phyloP scores from a whole-genome alignment of 129 eudicot genomes.

The Ambrosia artemisiifolia region DNA sequence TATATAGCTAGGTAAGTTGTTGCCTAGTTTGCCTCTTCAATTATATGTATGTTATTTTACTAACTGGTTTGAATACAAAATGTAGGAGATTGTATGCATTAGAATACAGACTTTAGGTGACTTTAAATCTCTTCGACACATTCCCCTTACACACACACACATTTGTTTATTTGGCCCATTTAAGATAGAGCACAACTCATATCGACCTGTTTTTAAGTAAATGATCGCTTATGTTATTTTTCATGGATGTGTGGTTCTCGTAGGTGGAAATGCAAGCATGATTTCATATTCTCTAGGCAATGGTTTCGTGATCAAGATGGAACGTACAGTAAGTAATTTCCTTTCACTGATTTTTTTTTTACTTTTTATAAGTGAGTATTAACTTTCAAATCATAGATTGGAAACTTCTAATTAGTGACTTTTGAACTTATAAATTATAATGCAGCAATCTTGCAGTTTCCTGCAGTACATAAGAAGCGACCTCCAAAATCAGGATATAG shows the following conservation, averaged over 20 bases:
- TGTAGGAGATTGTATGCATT: not conserved
- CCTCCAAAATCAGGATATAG: constrained; percentile 75
- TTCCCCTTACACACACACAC: not conserved
- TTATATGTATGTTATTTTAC: not conserved
- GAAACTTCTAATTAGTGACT: not conserved
- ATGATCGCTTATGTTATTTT: constrained; percentile 18
- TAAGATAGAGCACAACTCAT: not conserved
- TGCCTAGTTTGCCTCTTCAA: constrained; percentile 3
- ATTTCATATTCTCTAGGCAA: constrained; percentile 92
- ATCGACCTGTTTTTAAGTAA: not conserved
- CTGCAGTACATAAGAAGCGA: constrained; percentile 68
- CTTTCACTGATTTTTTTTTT: not conserved
- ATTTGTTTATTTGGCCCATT: not conserved
- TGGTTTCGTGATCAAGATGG: constrained; percentile 99
- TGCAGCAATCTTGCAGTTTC: constrained; percentile 98
- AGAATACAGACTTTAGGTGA: not conserved
- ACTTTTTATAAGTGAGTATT: not conserved
- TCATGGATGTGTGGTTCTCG: constrained; percentile 26
- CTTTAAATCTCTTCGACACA: not conserved
- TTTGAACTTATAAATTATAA: constrained; percentile 18
- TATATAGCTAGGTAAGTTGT: constrained; percentile 46
- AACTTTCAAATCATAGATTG: not conserved
- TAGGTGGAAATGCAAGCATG: constrained; percentile 85
- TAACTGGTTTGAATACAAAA: not conserved
- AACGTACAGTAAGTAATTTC: constrained; percentile 66